Base-by-base conservation (phyloP, 805 yeast genomes). In the Millerago galiae region DNA sequence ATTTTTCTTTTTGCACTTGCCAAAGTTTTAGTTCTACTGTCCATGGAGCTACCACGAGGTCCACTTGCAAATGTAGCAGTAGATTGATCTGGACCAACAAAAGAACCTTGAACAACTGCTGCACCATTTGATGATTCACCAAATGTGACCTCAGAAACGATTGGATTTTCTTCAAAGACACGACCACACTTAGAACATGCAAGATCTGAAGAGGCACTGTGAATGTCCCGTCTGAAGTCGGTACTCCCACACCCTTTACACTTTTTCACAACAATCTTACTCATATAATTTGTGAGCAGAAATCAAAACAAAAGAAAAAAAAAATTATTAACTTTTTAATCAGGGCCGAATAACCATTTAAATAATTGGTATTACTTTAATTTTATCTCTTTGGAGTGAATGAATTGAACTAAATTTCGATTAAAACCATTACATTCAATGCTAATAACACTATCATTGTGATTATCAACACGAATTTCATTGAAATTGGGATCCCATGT, bases 81-180 rank as follows among this genome's bases (percentile, higher is more conserved):
- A 1, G 80, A 65, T 64, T 90, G 96, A 55, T 87, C 96, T 0
- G 88, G 83, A 35, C 88, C 87, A 29, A 93, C 83, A 71, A 87
- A 90, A 37, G 95, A 79, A 57, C 99, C 99, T 51, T 91, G 95
- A 2, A 93, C 96, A 39, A 85, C 79, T 29, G 99, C 96, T 12
- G 96, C 97, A 53, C 99, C 99, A 21, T 83, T 74, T 15, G 95
- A 74, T 2, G 90, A 74, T 57, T 95, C 99, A 35, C 95, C 93
- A 66, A 90, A 93, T 11, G 93, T 85, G 41, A 95, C 93, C 59
- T 93, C 99, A 8, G 95, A 81, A 10, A 95, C 98, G 51, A 93
- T 91, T 16, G 95, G 95, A 54, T 88, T 85, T 58, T 90, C 98
- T 50, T 88, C 95, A 44, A 76, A 75, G 26, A 93, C 97, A 16